Base-by-base conservation (phyloP, 2,329 filamentous ascomycete genomes). In the Alternaria panax region DNA sequence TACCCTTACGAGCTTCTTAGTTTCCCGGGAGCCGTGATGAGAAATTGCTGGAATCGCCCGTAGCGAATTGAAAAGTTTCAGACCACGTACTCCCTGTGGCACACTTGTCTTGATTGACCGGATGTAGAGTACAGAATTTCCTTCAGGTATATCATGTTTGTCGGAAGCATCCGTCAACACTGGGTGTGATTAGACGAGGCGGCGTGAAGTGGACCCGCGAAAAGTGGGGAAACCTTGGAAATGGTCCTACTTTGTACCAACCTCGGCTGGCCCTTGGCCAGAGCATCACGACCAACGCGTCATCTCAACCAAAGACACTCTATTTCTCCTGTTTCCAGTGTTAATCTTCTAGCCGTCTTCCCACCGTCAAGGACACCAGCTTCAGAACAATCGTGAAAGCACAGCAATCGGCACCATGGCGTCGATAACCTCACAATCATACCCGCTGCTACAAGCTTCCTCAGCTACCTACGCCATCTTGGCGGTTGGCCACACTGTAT, bases 401-500 rank as follows among this genome's bases (percentile, higher is more conserved):
- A 41, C n/a, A 41, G 14, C 7, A 32, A 8, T 14, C 16, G 16
- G 18, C 18, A 61, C 16, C 30, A 70, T 71, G 66, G 53, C 69
- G 38, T 57, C 63, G 4, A 42, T 61, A 47, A 67, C 57, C 20
- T 62, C 62, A 20, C 59, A 63, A 11, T 65, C 66, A 24, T 61
- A 76, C 52, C 72, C 71, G 5, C 59, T 75, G n/a, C 69, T 76
- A 41, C 66, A 75, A 20, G 69, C 68, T 1, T 60, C 72, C 1
- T 68, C 71, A 20, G 65, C 71, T 11, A 66, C 68, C 7, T 67
- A 77, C 55, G 69, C 59, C n/a, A 40, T 77, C n/a, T 61, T 78
- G 7, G 70, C 69, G 32, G 52, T 76, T 11, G 74, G 68, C 6
- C 75, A 78, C 48, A 78, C 74, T 9, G 75, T 78, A 70, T 27